phyloP scores from a whole-genome alignment of 805 yeast genomes.

The Yueomyces sp. region DNA sequence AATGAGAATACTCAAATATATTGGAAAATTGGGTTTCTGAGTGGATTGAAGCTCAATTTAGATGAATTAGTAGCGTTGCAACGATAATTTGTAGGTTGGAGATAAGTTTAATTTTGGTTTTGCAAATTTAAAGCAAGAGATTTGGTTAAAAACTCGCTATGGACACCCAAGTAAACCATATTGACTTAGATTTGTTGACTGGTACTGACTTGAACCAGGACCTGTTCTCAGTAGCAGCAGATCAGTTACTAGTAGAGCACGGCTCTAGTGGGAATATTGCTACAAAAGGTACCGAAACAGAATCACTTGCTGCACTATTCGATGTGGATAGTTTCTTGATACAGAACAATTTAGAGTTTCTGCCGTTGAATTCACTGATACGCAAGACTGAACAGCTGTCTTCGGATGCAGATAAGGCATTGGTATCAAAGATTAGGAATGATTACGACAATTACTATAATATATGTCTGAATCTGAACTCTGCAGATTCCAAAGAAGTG shows the following conservation, averaged over 20 bases:
- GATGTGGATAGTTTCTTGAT: conserved; percentile 19
- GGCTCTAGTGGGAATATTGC: neutral
- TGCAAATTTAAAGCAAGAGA: no score
- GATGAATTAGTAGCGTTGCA: no score
- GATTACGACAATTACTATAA: conserved; percentile 15
- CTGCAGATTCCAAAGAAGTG: conserved; percentile 10
- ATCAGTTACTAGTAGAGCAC: conserved; percentile 1
- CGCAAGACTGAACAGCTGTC: conserved; percentile 15
- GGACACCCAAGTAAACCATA: neutral
- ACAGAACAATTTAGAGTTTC: conserved; percentile 21
- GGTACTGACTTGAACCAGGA: conserved; percentile 17
- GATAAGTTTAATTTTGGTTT: no score
- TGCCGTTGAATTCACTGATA: conserved; percentile 18
- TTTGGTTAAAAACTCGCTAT: no score
- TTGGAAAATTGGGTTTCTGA: no score
- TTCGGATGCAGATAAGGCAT: conserved; percentile 11
- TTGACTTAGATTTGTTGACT: conserved; percentile 15
- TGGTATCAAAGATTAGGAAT: conserved; percentile 14
- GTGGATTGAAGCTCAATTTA: no score
- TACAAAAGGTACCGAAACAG: neutral
- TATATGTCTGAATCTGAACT: conserved; percentile 14
- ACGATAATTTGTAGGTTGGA: no score
- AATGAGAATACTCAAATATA: no score
- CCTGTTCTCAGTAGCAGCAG: conserved; percentile 14
- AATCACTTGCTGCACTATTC: conserved; percentile 3